Evolutionary conservation across 495 filamentous ascomycete species (phyloP), one percentile per base, ranked within the genome.

Genomic region (Podospora conica): DNA sequence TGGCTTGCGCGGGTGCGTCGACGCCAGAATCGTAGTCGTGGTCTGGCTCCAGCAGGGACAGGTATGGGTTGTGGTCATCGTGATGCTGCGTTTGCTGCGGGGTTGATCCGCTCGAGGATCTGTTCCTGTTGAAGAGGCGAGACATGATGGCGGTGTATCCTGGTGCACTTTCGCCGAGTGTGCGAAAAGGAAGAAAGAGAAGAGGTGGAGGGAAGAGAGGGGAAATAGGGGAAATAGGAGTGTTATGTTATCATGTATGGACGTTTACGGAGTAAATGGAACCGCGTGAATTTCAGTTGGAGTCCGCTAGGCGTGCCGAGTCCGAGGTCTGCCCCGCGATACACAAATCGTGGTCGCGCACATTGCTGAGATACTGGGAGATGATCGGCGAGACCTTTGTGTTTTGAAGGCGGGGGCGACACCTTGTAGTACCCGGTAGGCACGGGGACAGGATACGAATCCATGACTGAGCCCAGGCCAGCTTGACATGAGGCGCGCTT

Each of bases 21-120:
- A n/a, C 55, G 40, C 56, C 66, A 28, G 9, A 18, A 25, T 60
- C 56, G 33, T 59, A 8, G n/a, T 66, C 27, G n/a, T 59, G 15
- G 48, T 66, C 59, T n/a, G 68, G 66, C 31, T 70, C 69, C 18
- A 76, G 63, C 29, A 76, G 68, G n/a, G 74, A 74, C n/a, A 63
- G 67, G 66, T 72, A 75, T 1, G 64, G 66, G 20, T 67, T 70
- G 25, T 66, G 25, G 27, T 66, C 62, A 29, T 73, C 66, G 25
- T 63, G 57, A 18, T 68, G 53, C 9, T 40, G 33, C 22, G 64
- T 63, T 12, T 57, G 55, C 25, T 64, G 63, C 54, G 63, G 21
- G 54, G 55, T 25, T 53, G 58, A 10, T 29, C 31, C 21, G 60
- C 10, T 24, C 48, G 24, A 28, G 53, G 69, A 53, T 12, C 57